Base-by-base conservation (phyloP, 306 rosid genomes). In the Bauhinia variegata region DNA sequence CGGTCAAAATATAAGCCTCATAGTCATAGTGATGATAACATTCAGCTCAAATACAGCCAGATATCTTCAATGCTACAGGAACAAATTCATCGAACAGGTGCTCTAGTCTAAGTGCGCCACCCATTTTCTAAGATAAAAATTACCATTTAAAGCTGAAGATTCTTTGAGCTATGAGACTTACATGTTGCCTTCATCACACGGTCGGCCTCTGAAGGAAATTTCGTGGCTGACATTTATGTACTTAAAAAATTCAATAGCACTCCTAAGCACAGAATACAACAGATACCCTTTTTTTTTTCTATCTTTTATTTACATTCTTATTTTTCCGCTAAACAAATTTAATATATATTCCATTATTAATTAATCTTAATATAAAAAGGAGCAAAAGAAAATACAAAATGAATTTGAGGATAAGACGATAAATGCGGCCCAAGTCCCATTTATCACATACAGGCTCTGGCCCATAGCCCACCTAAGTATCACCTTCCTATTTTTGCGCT, bases 1-100 rank as follows among this genome's bases (percentile, higher is more conserved):
- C 18, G 68, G 63, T 68, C 79, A 73, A 53, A 73, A 68, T 50
- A 55, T 68, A 73, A 79, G 76, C 54, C 69, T 68, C 37, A 33
- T 61, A 49, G 42, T 52, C 71, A 68, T 60, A 23, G 28, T 23
- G 28, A 23, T 23, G 48, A 14, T 30, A 55, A 6, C 41, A 65
- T 60, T 73, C 39, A 38, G 46, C 70, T 36, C 65, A 48, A 50
- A 44, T 60, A 37, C 50, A 67, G 44, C 50, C 64, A 75, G 31
- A 61, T 44, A 68, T 54, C 66, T 41, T 76, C 52, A 52, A 42
- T 75, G 32, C 50, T 47, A 67, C 70, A 52, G 11, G 32, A 13
- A 19, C 34, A 36, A n/a, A n/a, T 36, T 36, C 3, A 36, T 36
- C 41, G 2, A 36, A 8, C 41, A 1, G 28, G 28, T 23, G 28